Evolutionary conservation across 257 asterid genomes (phyloP).

Genomic region (Apocynum venetum): DNA sequence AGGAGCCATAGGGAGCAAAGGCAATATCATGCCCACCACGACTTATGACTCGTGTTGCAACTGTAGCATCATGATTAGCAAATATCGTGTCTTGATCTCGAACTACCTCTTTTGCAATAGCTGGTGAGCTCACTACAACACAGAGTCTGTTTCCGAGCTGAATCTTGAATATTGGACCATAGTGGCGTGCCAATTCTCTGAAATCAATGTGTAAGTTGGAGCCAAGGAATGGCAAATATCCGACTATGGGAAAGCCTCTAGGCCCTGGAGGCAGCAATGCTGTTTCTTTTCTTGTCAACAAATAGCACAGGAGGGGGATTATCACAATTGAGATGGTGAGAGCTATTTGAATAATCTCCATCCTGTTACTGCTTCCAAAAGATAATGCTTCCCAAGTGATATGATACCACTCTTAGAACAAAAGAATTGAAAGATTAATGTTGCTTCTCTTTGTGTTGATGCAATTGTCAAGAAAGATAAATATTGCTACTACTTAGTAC

Average conservation of each 20-base stretch:
- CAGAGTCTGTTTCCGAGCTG: slow-evolving; percentile 33
- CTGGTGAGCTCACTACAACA: slow-evolving; percentile 15
- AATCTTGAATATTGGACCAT: slow-evolving; percentile 30
- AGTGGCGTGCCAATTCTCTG: slow-evolving; percentile 18
- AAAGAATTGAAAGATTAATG: too few relatives aligned
- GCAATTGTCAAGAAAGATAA: too few relatives aligned
- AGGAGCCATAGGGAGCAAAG: too few relatives aligned
- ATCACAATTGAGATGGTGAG: background rate
- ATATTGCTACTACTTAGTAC: too few relatives aligned
- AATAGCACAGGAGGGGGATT: background rate
- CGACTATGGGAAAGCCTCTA: slow-evolving; percentile 42
- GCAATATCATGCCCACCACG: background rate
- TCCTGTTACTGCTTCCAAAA: background rate
- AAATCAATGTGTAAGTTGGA: slow-evolving; percentile 39
- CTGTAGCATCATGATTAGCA: background rate
- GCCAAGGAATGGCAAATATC: slow-evolving; percentile 38
- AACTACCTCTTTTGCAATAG: background rate
- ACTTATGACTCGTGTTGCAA: background rate
- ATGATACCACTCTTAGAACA: too few relatives aligned
- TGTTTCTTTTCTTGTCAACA: background rate
- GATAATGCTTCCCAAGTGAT: too few relatives aligned
- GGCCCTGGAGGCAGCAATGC: slow-evolving; percentile 33
- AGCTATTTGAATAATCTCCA: background rate
- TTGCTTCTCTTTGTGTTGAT: too few relatives aligned
- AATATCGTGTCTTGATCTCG: background rate